Base-by-base conservation (phyloP, 1,139 yeast species). In the Nakaseomyces nivariensis region DNA sequence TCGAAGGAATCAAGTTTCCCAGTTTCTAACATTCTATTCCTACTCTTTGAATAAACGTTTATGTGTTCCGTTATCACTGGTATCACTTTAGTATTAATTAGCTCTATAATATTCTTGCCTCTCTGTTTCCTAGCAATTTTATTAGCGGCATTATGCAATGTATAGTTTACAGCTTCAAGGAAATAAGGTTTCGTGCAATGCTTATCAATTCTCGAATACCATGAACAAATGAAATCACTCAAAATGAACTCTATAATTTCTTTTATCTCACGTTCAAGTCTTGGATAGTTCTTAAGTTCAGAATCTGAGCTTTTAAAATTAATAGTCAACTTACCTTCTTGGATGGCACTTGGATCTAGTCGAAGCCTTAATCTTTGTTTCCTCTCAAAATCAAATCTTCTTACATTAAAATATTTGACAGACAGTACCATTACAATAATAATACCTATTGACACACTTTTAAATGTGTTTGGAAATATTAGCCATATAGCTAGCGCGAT, bases 41-140 rank as follows among this genome's bases (percentile, higher is more conserved):
- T 61, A 10, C 63, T 60, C 25, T 60, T 62, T 0, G 75, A 73
- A 59, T 75, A 85, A 9, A 72, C 70, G 6, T 71, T 68, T 52
- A 83, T 76, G 62, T 89, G 96, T 17, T 76, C 79, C 1, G 86
- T 82, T 1, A 88, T 26, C 0, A 82, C 60, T 0, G 96, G 96
- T 4, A 86, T 52, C 0, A 86, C 48, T 45, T 74, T 75, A 17
- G 79, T 68, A 1, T 86, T 81, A 3, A 85, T 54, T 34, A 87
- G 59, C 45, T 74, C 75, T 0, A 89, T 74, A 48, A 78, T 67
- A 59, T 87, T 88, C 1, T 81, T 55, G 0, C 61, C 56, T 1
- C 56, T 59, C 1, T 82, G 55, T 40, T 83, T 67, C 1, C 52
- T 52, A 25, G 74, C 72, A 5, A 87, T 53, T 22, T 67, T 66